Conservation (phyloP, 768 basidiomycete species). For the Mycena belliarum region DNA sequence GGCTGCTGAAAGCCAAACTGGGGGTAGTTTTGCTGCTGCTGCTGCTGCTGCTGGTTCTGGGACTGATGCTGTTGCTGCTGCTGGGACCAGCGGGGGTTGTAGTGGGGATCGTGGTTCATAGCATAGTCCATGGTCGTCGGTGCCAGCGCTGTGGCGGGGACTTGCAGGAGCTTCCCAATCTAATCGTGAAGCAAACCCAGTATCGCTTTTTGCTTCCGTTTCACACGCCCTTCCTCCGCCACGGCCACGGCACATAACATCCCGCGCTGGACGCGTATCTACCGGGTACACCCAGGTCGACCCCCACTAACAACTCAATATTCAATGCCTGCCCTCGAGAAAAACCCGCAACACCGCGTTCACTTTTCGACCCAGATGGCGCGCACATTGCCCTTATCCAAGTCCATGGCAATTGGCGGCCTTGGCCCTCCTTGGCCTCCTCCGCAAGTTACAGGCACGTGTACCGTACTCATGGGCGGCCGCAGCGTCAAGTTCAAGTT, state of each 20-base stretch:
- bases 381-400: too few species aligned
- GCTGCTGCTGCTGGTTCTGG: conserved; percentile 13
- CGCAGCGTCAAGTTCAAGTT: too few species aligned
- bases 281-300: neutral
- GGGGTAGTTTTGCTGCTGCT: conserved; percentile 30
- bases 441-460: too few species aligned
- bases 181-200: neutral
- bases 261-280: neutral
- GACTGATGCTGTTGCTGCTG: conserved; percentile 30
- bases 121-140: conserved; percentile 10
- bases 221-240: neutral
- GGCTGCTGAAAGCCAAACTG: conserved; percentile 31
- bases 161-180: neutral
- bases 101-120: neutral
- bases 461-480: too few species aligned
- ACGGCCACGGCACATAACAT: neutral
- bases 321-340: too few species aligned
- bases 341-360: too few species aligned
- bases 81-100: conserved; percentile 32
- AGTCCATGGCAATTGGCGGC: too few species aligned
- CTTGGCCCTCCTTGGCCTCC: too few species aligned
- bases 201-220: neutral
- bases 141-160: conserved; percentile 2
- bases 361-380: too few species aligned
- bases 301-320: neutral